Evolutionary conservation across 192 early-diverging fungal genomes (phyloP).

Genomic region (Gryganskiella cystojenkinii): DNA sequence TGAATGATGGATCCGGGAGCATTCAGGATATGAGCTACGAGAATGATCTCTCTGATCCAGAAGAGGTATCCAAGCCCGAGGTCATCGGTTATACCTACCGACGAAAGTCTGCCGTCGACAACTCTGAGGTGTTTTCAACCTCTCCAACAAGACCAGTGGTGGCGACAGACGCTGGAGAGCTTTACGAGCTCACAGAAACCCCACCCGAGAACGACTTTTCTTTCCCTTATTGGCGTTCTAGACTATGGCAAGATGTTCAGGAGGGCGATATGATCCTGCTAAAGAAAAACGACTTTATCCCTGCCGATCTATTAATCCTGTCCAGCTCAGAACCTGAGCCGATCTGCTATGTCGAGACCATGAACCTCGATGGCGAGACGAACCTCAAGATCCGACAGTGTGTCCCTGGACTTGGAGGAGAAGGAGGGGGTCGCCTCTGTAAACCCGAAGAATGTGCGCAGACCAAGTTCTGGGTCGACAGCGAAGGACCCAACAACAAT

Average conservation of each 20-base stretch:
- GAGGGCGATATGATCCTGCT: conserved; percentile 75
- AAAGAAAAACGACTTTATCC: conserved; percentile 67
- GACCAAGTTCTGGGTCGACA: conserved; percentile 60
- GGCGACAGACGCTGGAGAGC: neutral
- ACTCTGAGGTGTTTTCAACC: neutral
- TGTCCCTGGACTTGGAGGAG: conserved; percentile 60
- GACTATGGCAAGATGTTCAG: conserved; percentile 64
- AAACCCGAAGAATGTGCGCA: conserved; percentile 66
- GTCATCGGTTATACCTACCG: conserved; percentile 3
- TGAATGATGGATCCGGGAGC: too few relatives aligned
- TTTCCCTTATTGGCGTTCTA: conserved; percentile 47
- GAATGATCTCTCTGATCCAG: too few relatives aligned
- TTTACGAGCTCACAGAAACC: neutral
- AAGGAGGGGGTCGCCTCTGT: conserved; percentile 54
- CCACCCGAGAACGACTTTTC: conserved; percentile 1
- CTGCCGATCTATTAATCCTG: conserved; percentile 75
- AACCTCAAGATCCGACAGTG: conserved; percentile 79
- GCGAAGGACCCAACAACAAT: conserved; percentile 68
- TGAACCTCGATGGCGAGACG: conserved; percentile 85
- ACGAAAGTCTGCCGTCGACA: neutral
- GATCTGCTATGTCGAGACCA: conserved; percentile 79
- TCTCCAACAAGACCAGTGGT: too few relatives aligned
- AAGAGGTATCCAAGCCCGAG: neutral
- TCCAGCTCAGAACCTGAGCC: conserved; percentile 73
- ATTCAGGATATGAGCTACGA: too few relatives aligned